Conservation (phyloP, 1,284 basidiomycete genomes). For the Caloboletus inedulis region DNA sequence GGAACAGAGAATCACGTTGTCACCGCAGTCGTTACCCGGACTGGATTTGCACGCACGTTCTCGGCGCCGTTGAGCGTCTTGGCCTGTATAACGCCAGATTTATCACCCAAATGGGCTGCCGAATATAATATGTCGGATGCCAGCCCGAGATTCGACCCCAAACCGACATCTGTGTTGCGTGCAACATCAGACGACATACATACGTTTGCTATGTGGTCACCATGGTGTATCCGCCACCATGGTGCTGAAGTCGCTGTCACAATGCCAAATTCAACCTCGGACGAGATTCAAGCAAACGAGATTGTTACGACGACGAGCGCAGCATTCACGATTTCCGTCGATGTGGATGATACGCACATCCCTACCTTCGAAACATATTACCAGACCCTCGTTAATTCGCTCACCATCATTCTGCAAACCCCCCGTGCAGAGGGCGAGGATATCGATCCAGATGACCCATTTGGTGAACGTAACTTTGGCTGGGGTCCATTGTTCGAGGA, state of each 20-base stretch:
- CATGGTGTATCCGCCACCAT: not conserved
- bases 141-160: no score
- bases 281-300: slow-evolving; percentile 5
- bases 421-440: not conserved
- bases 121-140: not conserved
- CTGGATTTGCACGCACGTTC: slow-evolving; percentile 7
- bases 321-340: slow-evolving; percentile 1
- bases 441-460: slow-evolving; percentile 5
- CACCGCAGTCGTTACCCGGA: slow-evolving; percentile 6
- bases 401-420: not conserved
- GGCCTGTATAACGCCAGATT: not conserved
- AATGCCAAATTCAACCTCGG: slow-evolving; percentile 6
- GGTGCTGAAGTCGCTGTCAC: not conserved
- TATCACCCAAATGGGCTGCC: slow-evolving; percentile 10
- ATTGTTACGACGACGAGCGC: slow-evolving; percentile 9
- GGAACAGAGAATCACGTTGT: slow-evolving; percentile 1
- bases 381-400: slow-evolving; percentile 4
- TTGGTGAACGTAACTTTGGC: not conserved
- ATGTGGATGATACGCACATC: not conserved
- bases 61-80: not conserved
- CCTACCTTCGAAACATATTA: slow-evolving; percentile 12
- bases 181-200: not conserved
- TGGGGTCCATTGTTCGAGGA: slow-evolving; percentile 5
- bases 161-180: not conserved
- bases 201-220: not conserved